Conservation (phyloP, 164 flowering plant species). For the Vitis rotundifolia region DNA sequence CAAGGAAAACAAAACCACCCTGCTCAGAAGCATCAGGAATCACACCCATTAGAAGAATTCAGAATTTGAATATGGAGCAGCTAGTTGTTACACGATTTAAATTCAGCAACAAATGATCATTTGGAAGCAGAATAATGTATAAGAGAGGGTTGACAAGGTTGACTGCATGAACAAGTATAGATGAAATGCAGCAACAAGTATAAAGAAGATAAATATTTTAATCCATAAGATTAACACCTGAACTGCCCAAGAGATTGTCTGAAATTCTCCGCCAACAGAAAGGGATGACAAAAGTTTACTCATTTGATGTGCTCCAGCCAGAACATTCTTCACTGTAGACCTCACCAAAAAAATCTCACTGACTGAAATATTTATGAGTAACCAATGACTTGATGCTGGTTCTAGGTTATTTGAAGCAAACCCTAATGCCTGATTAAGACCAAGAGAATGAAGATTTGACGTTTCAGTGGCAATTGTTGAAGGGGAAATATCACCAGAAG, state of each 20-base stretch:
- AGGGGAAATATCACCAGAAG: conserved; percentile 27
- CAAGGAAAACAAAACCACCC: conserved; percentile 78
- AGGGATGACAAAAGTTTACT: conserved; percentile 47
- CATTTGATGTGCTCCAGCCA: conserved; percentile 39
- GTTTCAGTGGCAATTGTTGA: conserved; percentile 23
- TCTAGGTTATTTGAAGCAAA: conserved; percentile 14
- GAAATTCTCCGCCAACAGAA: conserved; percentile 51
- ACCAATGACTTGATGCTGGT: conserved; percentile 26
- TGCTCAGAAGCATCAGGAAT: conserved; percentile 36
- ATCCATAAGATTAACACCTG: conserved; percentile 53
- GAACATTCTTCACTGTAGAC: conserved; percentile 36
- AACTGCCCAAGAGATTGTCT: conserved; percentile 43
- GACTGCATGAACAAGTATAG: background rate
- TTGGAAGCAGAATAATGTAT: background rate
- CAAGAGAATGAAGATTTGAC: conserved; percentile 22
- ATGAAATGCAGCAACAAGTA: conserved; percentile 3
- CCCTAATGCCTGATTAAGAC: conserved; percentile 19
- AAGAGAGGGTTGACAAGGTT: background rate
- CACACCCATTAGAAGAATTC: conserved; percentile 14
- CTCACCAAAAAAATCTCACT: conserved; percentile 45
- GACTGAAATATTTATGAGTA: conserved; percentile 38
- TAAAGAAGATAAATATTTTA: background rate
- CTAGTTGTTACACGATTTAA: background rate
- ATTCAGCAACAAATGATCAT: conserved; percentile 5
- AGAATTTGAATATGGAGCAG: conserved; percentile 6